Evolutionary conservation across 768 basidiomycete genomes (phyloP).

Genomic region (Pisolithus sp.): DNA sequence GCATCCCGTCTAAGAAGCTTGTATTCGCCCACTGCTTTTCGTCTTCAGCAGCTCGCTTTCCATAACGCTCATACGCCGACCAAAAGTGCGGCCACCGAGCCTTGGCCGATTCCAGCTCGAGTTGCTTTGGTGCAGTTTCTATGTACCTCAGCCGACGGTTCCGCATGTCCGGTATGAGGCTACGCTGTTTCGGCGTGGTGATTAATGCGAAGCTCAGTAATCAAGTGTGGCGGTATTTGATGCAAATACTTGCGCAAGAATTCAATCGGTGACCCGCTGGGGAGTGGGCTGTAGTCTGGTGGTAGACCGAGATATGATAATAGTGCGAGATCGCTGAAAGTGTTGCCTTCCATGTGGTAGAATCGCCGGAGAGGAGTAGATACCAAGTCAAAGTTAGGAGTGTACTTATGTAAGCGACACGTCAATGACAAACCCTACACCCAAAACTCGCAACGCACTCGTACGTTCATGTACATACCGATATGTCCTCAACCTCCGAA

Average conservation of each 20-base stretch:
- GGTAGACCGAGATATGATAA: slow-evolving; percentile 54
- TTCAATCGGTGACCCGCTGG: slow-evolving; percentile 46
- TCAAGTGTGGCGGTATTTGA: slow-evolving; percentile 63
- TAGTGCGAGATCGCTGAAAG: slow-evolving; percentile 21
- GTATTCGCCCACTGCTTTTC: slow-evolving; percentile 65
- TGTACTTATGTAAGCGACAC: background rate
- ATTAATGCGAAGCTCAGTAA: slow-evolving; percentile 35
- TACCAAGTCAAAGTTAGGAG: background rate
- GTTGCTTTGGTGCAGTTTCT: slow-evolving; percentile 46
- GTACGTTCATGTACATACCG: background rate
- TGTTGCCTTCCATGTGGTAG: slow-evolving; percentile 3
- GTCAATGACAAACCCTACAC: no score
- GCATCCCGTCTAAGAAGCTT: slow-evolving; percentile 51
- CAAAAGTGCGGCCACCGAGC: slow-evolving; percentile 64
- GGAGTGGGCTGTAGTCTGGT: slow-evolving; percentile 53
- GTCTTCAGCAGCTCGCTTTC: slow-evolving; percentile 50
- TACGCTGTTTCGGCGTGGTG: slow-evolving; percentile 59
- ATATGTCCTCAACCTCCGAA: slow-evolving; percentile 11
- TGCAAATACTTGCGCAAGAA: slow-evolving; percentile 58
- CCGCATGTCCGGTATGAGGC: slow-evolving; percentile 54
- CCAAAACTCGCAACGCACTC: background rate
- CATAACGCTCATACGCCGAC: slow-evolving; percentile 47
- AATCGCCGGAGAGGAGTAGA: background rate
- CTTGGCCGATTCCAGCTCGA: slow-evolving; percentile 48
- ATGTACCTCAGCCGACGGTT: slow-evolving; percentile 68